Base-by-base conservation (phyloP, 2,329 filamentous ascomycete species). In the Botrytis fabae region DNA sequence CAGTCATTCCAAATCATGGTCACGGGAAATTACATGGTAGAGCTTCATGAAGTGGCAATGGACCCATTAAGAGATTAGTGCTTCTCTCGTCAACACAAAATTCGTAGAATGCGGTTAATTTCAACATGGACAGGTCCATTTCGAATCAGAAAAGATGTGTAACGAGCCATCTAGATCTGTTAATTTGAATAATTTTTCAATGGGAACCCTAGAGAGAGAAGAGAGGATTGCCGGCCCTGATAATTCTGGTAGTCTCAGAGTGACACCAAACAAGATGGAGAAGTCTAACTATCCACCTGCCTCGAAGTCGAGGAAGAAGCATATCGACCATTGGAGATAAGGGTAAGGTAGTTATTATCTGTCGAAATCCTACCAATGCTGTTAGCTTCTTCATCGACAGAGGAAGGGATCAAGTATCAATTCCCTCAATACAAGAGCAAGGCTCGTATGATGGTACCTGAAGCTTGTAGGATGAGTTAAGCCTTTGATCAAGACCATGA, bases 341-440 rank as follows among this genome's bases (percentile, higher is more conserved):
- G 18, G 9, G 20, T 9, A 10, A 1, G 32, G 8, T 18, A 35
- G 9, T 35, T 18, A 57, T n/a, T 28, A 6, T 9, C 9, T 32
- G 32, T 60, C 18, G 1, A 60, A 6, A 35, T 22, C 12, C 20
- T 8, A 14, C 20, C n/a, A 6, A 32, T 18, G n/a, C 16, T 8
- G 1, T 16, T 1, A 9, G 16, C n/a, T 18, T 9, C 5, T 20
- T 7, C 0, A 20, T 18, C 9, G 4, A 59, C 1, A 59, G 28
- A 59, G 28, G 32, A 38, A 12, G 4, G 5, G 18, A 35, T 25
- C 57, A 5, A 35, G 32, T 12, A 25, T 9, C n/a, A 57, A 32
- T 18, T 57, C 8, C 18, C 12, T 57, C n/a, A 32, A 4, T 20
- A 60, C 32, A 32, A 22, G 32, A 38, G 57, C 8, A 38, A 38